Evolutionary conservation across 805 yeast species (phyloP).

Genomic region (Wickerhamia fluorescens): DNA sequence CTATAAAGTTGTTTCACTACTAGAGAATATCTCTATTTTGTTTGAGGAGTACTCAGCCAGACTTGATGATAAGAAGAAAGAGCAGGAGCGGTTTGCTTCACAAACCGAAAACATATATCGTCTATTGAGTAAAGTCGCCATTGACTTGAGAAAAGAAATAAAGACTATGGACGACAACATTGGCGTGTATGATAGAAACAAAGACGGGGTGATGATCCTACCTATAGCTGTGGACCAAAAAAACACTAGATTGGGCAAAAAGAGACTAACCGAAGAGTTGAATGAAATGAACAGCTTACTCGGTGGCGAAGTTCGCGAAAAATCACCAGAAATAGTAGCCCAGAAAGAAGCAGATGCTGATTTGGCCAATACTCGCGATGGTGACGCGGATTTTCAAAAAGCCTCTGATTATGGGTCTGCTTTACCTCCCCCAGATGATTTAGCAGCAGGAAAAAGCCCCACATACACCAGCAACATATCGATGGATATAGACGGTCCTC

Average conservation of each 20-base stretch:
- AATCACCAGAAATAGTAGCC: no score
- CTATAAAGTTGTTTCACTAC: constrained; percentile 41
- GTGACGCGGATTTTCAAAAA: no score
- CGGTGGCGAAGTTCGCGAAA: background rate
- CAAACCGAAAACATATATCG: constrained; percentile 45
- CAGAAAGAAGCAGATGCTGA: constrained; percentile 1
- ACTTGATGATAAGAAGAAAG: constrained; percentile 13
- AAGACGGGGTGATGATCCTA: constrained; percentile 44
- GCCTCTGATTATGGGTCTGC: no score
- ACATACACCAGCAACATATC: no score
- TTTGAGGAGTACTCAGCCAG: constrained; percentile 31
- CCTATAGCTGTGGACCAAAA: constrained; percentile 66
- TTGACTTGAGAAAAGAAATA: constrained; percentile 58
- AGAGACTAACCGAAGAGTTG: constrained; percentile 47
- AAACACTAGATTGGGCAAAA: constrained; percentile 59
- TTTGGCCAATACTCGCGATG: background rate
- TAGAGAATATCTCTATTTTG: constrained; percentile 43
- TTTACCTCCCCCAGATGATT: no score
- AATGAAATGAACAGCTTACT: constrained; percentile 9
- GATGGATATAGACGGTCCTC: no score
- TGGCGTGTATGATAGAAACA: constrained; percentile 39
- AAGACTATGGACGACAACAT: constrained; percentile 54
- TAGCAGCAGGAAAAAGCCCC: no score
- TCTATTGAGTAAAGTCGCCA: constrained; percentile 52
- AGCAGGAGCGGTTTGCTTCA: constrained; percentile 33